Evolutionary conservation across 2,329 filamentous ascomycete genomes (phyloP).

Genomic region (Claviceps fusiformis): DNA sequence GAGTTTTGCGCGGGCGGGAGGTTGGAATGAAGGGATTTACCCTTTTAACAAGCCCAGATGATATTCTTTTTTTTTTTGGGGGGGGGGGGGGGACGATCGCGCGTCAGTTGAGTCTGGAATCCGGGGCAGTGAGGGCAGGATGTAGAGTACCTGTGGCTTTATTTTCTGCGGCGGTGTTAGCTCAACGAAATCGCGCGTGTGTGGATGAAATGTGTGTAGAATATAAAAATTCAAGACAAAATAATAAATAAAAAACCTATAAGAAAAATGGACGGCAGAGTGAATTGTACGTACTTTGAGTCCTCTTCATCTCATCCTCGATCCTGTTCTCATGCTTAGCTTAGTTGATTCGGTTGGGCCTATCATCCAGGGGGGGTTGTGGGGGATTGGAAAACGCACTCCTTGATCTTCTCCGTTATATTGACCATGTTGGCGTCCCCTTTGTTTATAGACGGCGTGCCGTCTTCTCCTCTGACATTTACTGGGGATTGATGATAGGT

Average conservation of each 20-base stretch:
- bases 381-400: slow-evolving; percentile 42
- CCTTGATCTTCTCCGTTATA: slow-evolving; percentile 99
- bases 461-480: slow-evolving; percentile 10
- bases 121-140: too few relatives aligned
- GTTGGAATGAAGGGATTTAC: slow-evolving; percentile 32
- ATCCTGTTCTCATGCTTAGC: slow-evolving; percentile 50
- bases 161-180: slow-evolving; percentile 55
- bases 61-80: slow-evolving; percentile 53
- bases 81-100: neutral
- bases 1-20: slow-evolving; percentile 45
- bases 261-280: neutral
- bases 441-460: slow-evolving; percentile 18
- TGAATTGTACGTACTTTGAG: slow-evolving; percentile 63
- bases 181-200: neutral
- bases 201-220: neutral
- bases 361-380: neutral
- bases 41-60: slow-evolving; percentile 96
- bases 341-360: slow-evolving; percentile 1
- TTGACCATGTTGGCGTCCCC: slow-evolving; percentile 66
- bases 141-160: slow-evolving; percentile 78
- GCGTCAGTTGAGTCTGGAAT: slow-evolving; percentile 7
- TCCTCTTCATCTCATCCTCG: slow-evolving; percentile 98
- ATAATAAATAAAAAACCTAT: too few relatives aligned
- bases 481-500: neutral
- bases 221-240: too few relatives aligned